A percentile compares a stretch with the other conserved stretches of the same genome.
phyloP scores from a whole-genome alignment of 768 basidiomycete genomes.

The Podaxis sp. region DNA sequence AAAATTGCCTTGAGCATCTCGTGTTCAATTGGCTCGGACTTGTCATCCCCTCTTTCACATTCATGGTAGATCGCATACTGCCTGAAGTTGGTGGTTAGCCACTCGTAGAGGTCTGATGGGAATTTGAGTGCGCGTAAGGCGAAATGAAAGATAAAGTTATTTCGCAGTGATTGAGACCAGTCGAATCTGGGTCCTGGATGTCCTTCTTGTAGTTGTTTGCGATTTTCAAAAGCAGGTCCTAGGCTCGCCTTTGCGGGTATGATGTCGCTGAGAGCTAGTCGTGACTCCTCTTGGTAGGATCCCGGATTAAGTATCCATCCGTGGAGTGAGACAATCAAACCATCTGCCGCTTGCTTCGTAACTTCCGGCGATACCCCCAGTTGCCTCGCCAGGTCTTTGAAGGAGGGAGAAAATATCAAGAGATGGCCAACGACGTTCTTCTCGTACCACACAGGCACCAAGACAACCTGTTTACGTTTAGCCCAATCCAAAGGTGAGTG shows the following conservation, averaged over 20 bases:
- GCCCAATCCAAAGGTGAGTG: not conserved
- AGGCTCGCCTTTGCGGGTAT: conserved; percentile 3
- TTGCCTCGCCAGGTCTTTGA: conserved; percentile 28
- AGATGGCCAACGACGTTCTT: conserved; percentile 47
- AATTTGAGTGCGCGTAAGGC: conserved; percentile 46
- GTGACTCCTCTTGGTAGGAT: conserved; percentile 4
- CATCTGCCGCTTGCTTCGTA: not conserved
- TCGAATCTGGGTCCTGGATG: not conserved
- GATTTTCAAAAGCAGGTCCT: not conserved
- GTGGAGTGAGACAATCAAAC: conserved; percentile 8
- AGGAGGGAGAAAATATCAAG: conserved; percentile 32
- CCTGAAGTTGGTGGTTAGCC: conserved; percentile 31
- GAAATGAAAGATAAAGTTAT: conserved; percentile 27
- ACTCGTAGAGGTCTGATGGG: conserved; percentile 46
- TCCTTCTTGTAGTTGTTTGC: not conserved
- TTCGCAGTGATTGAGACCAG: not conserved
- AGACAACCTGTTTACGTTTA: conserved; percentile 39
- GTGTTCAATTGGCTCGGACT: conserved; percentile 40
- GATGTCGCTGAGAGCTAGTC: conserved; percentile 4
- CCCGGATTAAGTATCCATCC: conserved; percentile 9
- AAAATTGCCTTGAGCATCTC: conserved; percentile 18
- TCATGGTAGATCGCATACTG: conserved; percentile 49
- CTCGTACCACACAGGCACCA: conserved; percentile 47
- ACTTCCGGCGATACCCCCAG: conserved; percentile 43
- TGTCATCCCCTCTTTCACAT: conserved; percentile 33